Evolutionary conservation across 805 yeast species (phyloP), one percentile per base, ranked within the genome.

Genomic region (Cyberlindnera lachancei): DNA sequence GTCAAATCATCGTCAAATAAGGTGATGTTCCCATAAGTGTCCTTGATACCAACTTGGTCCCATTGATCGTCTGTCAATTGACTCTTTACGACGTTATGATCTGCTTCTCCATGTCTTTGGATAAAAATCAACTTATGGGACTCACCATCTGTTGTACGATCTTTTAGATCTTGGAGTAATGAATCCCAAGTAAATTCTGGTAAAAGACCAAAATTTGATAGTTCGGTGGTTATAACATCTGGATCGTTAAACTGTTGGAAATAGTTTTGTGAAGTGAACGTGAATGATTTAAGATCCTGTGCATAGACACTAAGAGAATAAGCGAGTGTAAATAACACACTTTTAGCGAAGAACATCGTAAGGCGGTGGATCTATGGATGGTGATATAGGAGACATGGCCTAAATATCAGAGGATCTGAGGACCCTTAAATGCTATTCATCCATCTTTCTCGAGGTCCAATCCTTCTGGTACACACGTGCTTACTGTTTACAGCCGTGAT

Each of bases 51-150:
- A 6, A 30, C 21, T 4, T 12, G 16, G 8, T 31, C 25, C 37
- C 38, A 31, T 6, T 13, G 27, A 14, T 37, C 36, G 18, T 27
- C 37, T 17, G 27, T 25, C 8, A 37, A 27, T 16, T 28, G 32
- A 13, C 25, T 30, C 18, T 29, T 25, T 11, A 37, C 30, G 18
- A 34, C 38, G 24, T 37, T 37, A 13, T 37, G 41, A 27, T 29
- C 25, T 19, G 33, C 26, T 21, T 34, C 36, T 15, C 38, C 42
- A 15, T 38, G 38, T 22, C 36, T 32, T 20, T 36, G 34, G 30
- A 34, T 29, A 30, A 35, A 35, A 17, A 32, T 18, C 22, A 38
- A 22, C 22, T 38, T 38, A 18, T 32, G 31, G 23, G 23, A 23
- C 15, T 9, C 12, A 14, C 13, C 20, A 10, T 23, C 14, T n/a